A percentile compares a stretch with the other conserved stretches of the same genome.
These are phyloP conservation scores for Mycena indigotica DNA, from an alignment of 768 basidiomycete genomes.

Conservation along the genomic window DNA sequence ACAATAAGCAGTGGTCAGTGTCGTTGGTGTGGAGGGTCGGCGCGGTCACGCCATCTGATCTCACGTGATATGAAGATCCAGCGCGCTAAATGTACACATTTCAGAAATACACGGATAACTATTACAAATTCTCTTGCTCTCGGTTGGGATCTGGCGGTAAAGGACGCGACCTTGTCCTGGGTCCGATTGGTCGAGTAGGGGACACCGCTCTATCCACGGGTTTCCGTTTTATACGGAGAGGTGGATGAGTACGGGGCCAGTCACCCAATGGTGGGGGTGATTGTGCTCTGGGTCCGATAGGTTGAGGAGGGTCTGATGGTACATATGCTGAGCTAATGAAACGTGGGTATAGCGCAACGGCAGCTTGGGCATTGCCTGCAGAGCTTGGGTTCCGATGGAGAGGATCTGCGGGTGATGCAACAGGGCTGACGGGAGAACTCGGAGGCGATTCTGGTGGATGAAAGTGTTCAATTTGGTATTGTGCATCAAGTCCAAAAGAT, in stretches of 20 bases:
- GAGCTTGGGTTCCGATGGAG: slow-evolving; percentile 11
- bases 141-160: slow-evolving; percentile 4
- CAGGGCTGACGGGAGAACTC: slow-evolving; percentile 6
- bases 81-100: background rate
- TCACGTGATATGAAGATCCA: background rate
- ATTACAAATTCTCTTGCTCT: background rate
- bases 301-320: background rate
- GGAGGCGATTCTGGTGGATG: slow-evolving; percentile 8
- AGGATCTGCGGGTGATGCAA: slow-evolving; percentile 11
- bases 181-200: slow-evolving; percentile 14
- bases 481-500: slow-evolving; percentile 16
- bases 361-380: slow-evolving; percentile 10
- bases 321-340: slow-evolving; percentile 17
- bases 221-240: slow-evolving; percentile 19
- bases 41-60: background rate
- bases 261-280: slow-evolving; percentile 19
- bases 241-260: slow-evolving; percentile 19
- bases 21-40: no score
- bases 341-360: slow-evolving; percentile 17
- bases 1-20: no score
- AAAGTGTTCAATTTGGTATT: slow-evolving; percentile 22
- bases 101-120: background rate
- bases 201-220: background rate
- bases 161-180: slow-evolving; percentile 11
- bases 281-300: background rate